These are phyloP conservation scores for Jaltomata sinuosa DNA, from an alignment of 257 asterid genomes.

Conservation along the genomic window DNA sequence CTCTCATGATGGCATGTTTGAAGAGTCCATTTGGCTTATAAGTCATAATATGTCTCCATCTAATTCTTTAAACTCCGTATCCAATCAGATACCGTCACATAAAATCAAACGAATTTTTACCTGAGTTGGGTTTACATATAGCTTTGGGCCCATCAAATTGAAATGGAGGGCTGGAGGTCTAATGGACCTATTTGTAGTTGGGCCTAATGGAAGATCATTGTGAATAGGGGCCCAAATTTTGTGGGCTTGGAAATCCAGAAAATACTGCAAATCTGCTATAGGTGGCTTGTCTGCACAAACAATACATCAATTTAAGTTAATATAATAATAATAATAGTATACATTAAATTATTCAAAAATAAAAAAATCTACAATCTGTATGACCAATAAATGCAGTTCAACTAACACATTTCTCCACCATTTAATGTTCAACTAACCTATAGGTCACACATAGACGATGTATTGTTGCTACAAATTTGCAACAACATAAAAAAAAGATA, in stretches of 20 bases:
- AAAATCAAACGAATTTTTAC: constrained; percentile 3
- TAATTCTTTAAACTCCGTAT: background rate
- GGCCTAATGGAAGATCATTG: constrained; percentile 77
- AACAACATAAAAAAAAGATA: too few relatives aligned
- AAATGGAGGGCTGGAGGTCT: constrained; percentile 46
- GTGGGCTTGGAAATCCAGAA: constrained; percentile 78
- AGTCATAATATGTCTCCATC: background rate
- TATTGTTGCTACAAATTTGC: background rate
- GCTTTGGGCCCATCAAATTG: constrained; percentile 62
- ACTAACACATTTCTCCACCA: background rate
- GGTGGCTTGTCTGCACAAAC: constrained; percentile 79
- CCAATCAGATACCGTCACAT: background rate
- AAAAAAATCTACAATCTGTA: background rate
- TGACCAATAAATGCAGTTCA: background rate
- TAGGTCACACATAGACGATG: background rate
- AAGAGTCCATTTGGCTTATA: background rate
- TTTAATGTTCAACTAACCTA: background rate
- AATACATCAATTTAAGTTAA: too few relatives aligned
- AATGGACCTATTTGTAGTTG: constrained; percentile 25
- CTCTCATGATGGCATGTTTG: accelerated
- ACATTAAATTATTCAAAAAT: background rate
- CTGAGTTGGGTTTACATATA: constrained; percentile 61
- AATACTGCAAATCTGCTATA: constrained; percentile 56
- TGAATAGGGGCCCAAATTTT: constrained; percentile 81
- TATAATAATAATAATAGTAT: background rate